phyloP scores from a whole-genome alignment of 495 filamentous ascomycete genomes.

The Rhypophila decipiens region DNA sequence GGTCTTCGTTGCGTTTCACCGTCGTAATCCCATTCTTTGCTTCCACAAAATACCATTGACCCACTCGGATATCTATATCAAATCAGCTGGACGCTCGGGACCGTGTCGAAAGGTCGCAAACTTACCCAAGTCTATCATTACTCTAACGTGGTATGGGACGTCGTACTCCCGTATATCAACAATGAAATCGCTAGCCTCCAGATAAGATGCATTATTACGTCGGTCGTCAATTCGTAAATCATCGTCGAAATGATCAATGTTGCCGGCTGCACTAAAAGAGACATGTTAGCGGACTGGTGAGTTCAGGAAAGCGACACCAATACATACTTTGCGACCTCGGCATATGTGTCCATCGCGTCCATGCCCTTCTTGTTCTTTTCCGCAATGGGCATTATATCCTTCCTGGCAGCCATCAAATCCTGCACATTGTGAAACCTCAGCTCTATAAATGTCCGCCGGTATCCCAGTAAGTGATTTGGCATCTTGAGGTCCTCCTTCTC shows the following conservation, averaged over 20 bases:
- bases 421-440: slow-evolving; percentile 80
- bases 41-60: slow-evolving; percentile 95
- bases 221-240: slow-evolving; percentile 75
- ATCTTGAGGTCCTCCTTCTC: slow-evolving; percentile 93
- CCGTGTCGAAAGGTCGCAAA: slow-evolving; percentile 1
- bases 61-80: slow-evolving; percentile 75
- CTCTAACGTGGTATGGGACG: slow-evolving; percentile 97
- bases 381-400: slow-evolving; percentile 78
- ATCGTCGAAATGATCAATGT: slow-evolving; percentile 97
- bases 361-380: slow-evolving; percentile 94
- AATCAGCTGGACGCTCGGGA: too few relatives aligned
- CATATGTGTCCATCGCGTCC: slow-evolving; percentile 96
- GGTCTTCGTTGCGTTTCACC: slow-evolving; percentile 79
- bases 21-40: slow-evolving; percentile 83
- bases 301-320: not conserved
- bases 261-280: slow-evolving; percentile 62
- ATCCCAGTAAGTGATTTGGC: slow-evolving; percentile 93
- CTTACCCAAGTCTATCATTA: slow-evolving; percentile 89
- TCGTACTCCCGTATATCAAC: slow-evolving; percentile 99
- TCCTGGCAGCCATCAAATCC: slow-evolving; percentile 77
- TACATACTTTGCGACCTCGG: slow-evolving; percentile 82
- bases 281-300: slow-evolving; percentile 10
- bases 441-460: slow-evolving; percentile 78
- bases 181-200: slow-evolving; percentile 93
- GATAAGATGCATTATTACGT: slow-evolving; percentile 70